A percentile compares a stretch with the other conserved stretches of the same genome.
phyloP scores from a whole-genome alignment of 345 rosid species.

The Hibiscus tridactylites region DNA sequence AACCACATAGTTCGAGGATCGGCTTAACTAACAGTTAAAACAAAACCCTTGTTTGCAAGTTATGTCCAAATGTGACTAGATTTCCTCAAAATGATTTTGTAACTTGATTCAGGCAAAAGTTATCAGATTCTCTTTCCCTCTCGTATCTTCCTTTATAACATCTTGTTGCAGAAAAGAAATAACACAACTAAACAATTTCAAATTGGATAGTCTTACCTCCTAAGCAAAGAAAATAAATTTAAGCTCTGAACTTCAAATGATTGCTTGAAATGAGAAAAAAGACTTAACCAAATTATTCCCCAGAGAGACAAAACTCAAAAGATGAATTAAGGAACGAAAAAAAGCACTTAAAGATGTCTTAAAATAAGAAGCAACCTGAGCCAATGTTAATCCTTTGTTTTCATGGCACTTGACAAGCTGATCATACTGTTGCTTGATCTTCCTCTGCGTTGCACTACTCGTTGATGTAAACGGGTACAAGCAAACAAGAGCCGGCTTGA shows the following conservation, averaged over 20 bases:
- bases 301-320: neutral
- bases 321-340: neutral
- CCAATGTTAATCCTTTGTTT: conserved; percentile 58
- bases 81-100: neutral
- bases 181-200: neutral
- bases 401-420: conserved; percentile 65
- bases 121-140: neutral
- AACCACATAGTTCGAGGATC: neutral
- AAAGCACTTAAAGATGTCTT: conserved; percentile 1
- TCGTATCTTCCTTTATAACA: neutral
- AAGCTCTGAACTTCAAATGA: neutral
- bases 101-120: neutral
- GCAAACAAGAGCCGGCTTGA: conserved; percentile 58
- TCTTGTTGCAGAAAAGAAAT: neutral
- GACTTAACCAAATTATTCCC: neutral
- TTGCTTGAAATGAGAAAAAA: conserved; percentile 1
- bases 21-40: neutral
- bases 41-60: neutral
- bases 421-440: conserved; percentile 83
- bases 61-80: neutral
- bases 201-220: neutral
- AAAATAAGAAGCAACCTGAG: conserved; percentile 44
- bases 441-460: conserved; percentile 86
- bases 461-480: conserved; percentile 74
- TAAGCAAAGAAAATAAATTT: neutral